phyloP scores from a whole-genome alignment of 371 early-diverging fungal genomes.

The Mucor mucedo region DNA sequence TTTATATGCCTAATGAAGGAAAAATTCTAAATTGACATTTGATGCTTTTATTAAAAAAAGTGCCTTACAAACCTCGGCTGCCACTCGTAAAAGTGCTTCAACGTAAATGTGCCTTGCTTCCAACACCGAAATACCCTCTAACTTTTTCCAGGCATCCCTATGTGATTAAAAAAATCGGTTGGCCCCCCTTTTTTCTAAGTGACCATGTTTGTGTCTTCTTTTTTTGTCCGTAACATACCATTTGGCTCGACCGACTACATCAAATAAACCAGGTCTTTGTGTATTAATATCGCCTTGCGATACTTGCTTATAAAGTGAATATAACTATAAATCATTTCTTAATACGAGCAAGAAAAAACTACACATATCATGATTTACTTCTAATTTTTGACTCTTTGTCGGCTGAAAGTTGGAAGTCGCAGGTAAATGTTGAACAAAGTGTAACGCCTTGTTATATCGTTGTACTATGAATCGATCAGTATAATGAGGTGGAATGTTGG shows the following conservation, averaged over 20 bases:
- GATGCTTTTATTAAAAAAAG: neutral
- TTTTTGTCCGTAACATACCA: constrained; percentile 28
- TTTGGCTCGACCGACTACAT: constrained; percentile 54
- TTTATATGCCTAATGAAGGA: constrained; percentile 26
- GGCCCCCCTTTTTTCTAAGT: neutral
- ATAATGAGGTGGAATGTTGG: constrained; percentile 30
- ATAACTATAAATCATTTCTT: constrained; percentile 29
- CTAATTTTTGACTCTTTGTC: constrained; percentile 46
- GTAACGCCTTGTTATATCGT: constrained; percentile 44
- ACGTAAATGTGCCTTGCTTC: constrained; percentile 37
- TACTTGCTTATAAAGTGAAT: constrained; percentile 55
- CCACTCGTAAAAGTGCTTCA: constrained; percentile 32
- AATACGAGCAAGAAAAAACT: neutral
- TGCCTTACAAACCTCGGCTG: constrained; percentile 22
- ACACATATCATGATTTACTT: constrained; percentile 26
- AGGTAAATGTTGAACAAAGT: constrained; percentile 46
- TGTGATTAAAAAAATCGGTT: neutral
- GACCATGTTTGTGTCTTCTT: too few species aligned
- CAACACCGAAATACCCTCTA: constrained; percentile 25
- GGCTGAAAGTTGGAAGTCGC: constrained; percentile 46
- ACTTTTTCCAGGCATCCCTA: constrained; percentile 41
- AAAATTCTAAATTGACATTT: constrained; percentile 4
- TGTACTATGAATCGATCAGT: constrained; percentile 34
- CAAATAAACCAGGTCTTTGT: constrained; percentile 51
- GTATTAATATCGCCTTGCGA: constrained; percentile 48